Conservation (phyloP, 116 monocot genomes). For the Cymodocea nodosa region DNA sequence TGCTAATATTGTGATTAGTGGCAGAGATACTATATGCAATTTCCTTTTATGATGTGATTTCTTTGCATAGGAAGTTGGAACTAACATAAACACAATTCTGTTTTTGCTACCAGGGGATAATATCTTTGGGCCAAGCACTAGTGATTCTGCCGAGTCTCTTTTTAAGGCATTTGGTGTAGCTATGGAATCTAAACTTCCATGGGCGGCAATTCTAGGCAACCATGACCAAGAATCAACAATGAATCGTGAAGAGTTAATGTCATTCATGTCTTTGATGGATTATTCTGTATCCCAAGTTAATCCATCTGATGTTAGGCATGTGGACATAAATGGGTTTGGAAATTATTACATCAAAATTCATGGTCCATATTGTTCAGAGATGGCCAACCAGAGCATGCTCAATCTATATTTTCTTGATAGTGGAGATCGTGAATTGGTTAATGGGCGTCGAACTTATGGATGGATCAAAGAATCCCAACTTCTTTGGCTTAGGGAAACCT, state of each 20-base stretch:
- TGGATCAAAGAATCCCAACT: conserved; percentile 89
- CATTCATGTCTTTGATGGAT: conserved; percentile 82
- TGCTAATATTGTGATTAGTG: too few species aligned
- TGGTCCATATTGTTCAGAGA: conserved; percentile 51
- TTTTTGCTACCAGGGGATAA: conserved; percentile 53
- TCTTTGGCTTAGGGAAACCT: conserved; percentile 49
- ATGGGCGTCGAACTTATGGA: conserved; percentile 59
- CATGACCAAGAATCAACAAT: conserved; percentile 97
- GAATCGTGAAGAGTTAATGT: conserved; percentile 72
- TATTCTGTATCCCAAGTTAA: conserved; percentile 67
- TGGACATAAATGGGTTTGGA: conserved; percentile 66
- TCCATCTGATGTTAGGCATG: conserved; percentile 17
- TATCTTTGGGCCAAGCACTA: conserved; percentile 61
- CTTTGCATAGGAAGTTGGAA: not conserved
- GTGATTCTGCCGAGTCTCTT: conserved; percentile 85
- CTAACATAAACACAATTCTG: not conserved
- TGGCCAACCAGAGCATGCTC: conserved; percentile 58
- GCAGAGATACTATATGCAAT: too few species aligned
- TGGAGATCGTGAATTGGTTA: conserved; percentile 47
- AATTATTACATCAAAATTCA: conserved; percentile 61
- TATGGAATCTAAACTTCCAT: conserved; percentile 43
- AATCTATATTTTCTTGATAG: conserved; percentile 85
- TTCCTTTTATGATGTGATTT: not conserved
- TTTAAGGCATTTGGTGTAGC: conserved; percentile 56
- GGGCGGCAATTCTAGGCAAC: conserved; percentile 87